Base-by-base conservation (phyloP, 73 alveolate genomes). In the Breviolum minutum region DNA sequence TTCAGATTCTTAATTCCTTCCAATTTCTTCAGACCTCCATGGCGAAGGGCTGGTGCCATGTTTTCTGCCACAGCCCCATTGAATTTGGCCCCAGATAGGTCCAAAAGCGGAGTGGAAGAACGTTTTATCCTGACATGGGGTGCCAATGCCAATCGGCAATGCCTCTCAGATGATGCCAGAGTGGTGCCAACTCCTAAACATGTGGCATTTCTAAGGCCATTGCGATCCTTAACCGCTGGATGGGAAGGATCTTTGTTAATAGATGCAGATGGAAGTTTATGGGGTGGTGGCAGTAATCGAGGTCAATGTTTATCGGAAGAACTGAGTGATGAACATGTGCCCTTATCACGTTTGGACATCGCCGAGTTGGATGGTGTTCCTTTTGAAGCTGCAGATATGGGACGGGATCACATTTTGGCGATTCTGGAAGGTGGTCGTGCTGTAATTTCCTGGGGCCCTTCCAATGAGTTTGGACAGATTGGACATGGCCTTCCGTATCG, bases 401-500 rank as follows among this genome's bases (percentile, higher is more conserved):
- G 92, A 22, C 93, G 98, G 8, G 98, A 93, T 26, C 98, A 93
- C 76, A 79, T 79, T 11, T n/a, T 93, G 92, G 98, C 93, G 27
- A 77, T 93, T 16, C 98, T 93, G 17, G 98, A 93, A 62, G 93
- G 92, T 19, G 98, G 97, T 19, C 97, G 97, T 16, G 97, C 97
- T 4, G 98, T 93, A 54, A 93, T 93, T 13, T 93, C 98, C 68
- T 93, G 98, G 98, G 98, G 98, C 11, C 98, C 98, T 63, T 93
- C 98, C 98, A 93, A 93, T 63, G 98, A 93, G 98, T 83, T 83
- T 26, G 92, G 92, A n/a, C 92, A 83, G 74, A 90, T 90, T 24
- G 97, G 97, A 7, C 97, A 90, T 24, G 97, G 97, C 24, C 87
- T 90, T 16, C 88, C 88, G 0, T 90, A 90, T 40, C 97, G 97